phyloP scores from a whole-genome alignment of 2,329 filamentous ascomycete genomes.

The Lachnellula subtilissima region DNA sequence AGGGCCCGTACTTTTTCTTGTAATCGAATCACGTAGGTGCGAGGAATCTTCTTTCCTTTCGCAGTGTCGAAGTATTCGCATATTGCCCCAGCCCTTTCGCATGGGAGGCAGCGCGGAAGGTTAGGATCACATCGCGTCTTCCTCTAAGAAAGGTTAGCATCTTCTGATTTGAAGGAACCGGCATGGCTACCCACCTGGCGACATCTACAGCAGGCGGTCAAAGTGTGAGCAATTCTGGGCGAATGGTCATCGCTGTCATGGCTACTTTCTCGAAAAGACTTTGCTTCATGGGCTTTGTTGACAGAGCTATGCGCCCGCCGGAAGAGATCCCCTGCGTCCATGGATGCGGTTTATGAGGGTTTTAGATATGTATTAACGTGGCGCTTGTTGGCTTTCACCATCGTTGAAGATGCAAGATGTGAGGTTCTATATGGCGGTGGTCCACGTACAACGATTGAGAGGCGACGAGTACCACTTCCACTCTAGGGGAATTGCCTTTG shows the following conservation, averaged over 20 bases:
- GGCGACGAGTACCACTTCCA: neutral
- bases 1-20: conserved; percentile 80
- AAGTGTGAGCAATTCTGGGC: conserved; percentile 67
- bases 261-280: conserved; percentile 29
- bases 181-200: conserved; percentile 56
- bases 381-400: conserved; percentile 22
- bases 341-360: conserved; percentile 30
- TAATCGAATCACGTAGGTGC: conserved; percentile 87
- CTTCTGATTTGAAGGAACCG: conserved; percentile 35
- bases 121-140: conserved; percentile 96
- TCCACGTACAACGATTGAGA: neutral
- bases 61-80: conserved; percentile 95
- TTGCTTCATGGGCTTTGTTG: conserved; percentile 29
- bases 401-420: conserved; percentile 12
- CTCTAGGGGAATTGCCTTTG: neutral
- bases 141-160: conserved; percentile 44
- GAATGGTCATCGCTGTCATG: conserved; percentile 47
- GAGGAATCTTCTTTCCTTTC: conserved; percentile 79
- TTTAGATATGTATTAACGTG: conserved; percentile 7
- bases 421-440: neutral
- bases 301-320: conserved; percentile 49
- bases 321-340: conserved; percentile 58
- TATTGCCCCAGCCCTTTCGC: conserved; percentile 81
- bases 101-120: conserved; percentile 85
- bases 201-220: conserved; percentile 77